Evolutionary conservation across 305 asterid species (phyloP), one percentile per base, ranked within the genome.

Genomic region (Rubia tinctorum): DNA sequence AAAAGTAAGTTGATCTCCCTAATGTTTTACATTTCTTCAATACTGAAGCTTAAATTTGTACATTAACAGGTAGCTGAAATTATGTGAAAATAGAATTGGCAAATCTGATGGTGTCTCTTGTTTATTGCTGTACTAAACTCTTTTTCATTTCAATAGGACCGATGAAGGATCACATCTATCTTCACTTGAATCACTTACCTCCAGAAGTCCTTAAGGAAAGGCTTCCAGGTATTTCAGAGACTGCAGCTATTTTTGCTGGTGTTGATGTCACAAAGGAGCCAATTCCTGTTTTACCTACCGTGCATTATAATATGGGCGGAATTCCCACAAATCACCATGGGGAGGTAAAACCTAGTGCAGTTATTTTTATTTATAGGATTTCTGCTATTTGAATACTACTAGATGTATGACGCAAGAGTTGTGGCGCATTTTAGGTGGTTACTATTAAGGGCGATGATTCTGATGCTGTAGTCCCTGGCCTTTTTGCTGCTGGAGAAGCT

Each of bases 261-360:
- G 99, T 95, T 75, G 99, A 95, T 86, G 99, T 95, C 64, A 95
- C 99, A 47, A 92, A 95, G 85, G 99, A 95, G 76, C 98, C 99
- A 70, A 95, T 95, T 78, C 99, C 99, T 67, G 99, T 95, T 76
- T 84, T 95, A 79, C 99, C 99, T 60, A 95, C 98, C 37, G 99
- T 95, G 77, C 99, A 95, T 74, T 95, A 95, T 72, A 95, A 95
- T 84, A 95, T 95, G 99, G 99, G 99, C 71, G 99, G 99, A 77
- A 88, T 95, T 80, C 99, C 99, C 49, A 95, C 99, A 39, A 95
- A 95, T 83, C 76, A 95, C 89, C 89, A 89, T 72, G 99, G 99
- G 76, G 96, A 95, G 99, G 99, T 95, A 87, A 68, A 27, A 51
- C 20, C 22, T 8, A 12, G 30, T 47, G 8, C 12, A 44, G 23